A percentile compares a stretch with the other conserved stretches of the same genome.
Conservation (phyloP, 164 flowering plant species). For the Malania oleifera region DNA sequence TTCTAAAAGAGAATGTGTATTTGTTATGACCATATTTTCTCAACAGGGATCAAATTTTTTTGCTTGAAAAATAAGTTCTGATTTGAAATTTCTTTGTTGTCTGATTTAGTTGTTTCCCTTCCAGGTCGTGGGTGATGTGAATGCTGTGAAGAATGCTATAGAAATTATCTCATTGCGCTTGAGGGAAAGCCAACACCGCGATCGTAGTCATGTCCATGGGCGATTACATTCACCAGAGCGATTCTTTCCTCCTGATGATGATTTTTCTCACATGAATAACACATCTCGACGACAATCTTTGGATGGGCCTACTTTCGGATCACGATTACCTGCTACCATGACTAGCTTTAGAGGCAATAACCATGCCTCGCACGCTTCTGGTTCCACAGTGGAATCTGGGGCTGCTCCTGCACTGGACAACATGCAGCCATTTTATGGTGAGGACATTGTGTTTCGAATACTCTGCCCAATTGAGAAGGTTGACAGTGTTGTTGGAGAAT, state of each 20-base stretch:
- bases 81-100: not conserved
- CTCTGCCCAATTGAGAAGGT: constrained; percentile 82
- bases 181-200: constrained; percentile 96
- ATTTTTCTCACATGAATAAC: constrained; percentile 47
- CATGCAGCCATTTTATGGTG: constrained; percentile 42
- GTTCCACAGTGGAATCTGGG: constrained; percentile 41
- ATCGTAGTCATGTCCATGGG: constrained; percentile 69
- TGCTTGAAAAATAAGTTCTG: not conserved
- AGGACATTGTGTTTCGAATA: constrained; percentile 82
- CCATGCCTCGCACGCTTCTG: constrained; percentile 45
- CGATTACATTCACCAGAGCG: constrained; percentile 70
- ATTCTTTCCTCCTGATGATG: constrained; percentile 72
- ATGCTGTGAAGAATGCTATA: constrained; percentile 83
- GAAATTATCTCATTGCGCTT: constrained; percentile 73
- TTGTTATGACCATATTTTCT: too few species aligned
- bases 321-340: constrained; percentile 33
- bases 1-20: not conserved
- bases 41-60: not conserved
- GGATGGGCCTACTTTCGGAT: constrained; percentile 47
- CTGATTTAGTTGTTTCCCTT: not conserved
- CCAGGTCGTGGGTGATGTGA: constrained; percentile 78
- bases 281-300: constrained; percentile 33
- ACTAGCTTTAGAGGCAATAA: constrained; percentile 32
- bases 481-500: constrained; percentile 67
- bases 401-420: constrained; percentile 38